Evolutionary conservation across 1,284 basidiomycete species (phyloP), one percentile per base, ranked within the genome.

Genomic region (Moniliella sp.): DNA sequence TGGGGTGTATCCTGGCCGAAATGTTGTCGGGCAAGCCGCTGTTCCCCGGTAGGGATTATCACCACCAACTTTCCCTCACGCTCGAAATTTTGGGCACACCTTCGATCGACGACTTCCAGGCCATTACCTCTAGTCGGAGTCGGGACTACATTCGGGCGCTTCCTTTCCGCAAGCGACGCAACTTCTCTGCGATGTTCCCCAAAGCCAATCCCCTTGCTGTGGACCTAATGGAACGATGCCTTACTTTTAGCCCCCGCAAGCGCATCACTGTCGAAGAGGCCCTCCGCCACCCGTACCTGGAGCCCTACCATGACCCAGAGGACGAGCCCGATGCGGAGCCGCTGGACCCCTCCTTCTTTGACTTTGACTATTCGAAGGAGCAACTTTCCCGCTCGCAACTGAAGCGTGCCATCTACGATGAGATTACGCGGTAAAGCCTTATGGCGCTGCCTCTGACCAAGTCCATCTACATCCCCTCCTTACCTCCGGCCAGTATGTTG

Each of bases 81-180:
- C 62, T 73, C 37, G 69, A 70, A 39, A 66, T 71, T 3, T 64
- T 72, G 54, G 69, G 69, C 11, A 71, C 69, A 5, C 69, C 69
- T 2, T 66, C 66, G 2, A 64, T 72, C 51, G 70, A 71, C 43
- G 70, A 58, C 19, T 72, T 71, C 42, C 67, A 71, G 35, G 68
- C 69, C 42, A 71, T 72, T 56, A 81, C 76, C 19, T 79, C 78
- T 7, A 68, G 72, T 12, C 67, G 80, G 18, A 84, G 80, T 27
- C 69, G 82, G 37, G 83, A 88, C 56, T 91, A 91, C 54, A 79
- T 94, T 46, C 76, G 86, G 3, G 80, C 84, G 0, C 66, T 94
- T 17, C 83, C 83, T 0, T 86, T 91, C 62, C 70, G 82, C 37
- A 83, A 79, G 65, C 77, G 78, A 56, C 75, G 70, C 50, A 73